These are phyloP conservation scores for Lachancea waltii DNA, from an alignment of 805 yeast species.

Conservation along the genomic window DNA sequence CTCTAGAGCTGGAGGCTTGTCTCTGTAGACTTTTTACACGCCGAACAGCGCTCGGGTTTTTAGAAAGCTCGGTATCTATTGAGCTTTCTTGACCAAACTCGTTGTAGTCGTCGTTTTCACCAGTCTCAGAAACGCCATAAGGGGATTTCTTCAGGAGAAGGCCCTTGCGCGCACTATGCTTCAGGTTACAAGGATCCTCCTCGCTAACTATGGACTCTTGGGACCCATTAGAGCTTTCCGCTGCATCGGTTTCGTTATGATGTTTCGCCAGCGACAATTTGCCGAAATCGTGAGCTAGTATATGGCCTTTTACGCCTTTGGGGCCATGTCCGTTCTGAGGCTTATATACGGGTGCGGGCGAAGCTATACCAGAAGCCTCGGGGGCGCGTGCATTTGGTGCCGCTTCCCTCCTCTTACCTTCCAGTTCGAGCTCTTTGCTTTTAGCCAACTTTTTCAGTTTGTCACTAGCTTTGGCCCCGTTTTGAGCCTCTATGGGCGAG, in stretches of 20 bases:
- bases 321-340: constrained; percentile 15
- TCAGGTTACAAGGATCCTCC: too few species aligned
- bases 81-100: constrained; percentile 3
- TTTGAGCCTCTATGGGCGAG: constrained; percentile 1
- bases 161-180: too few species aligned
- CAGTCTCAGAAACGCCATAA: background rate
- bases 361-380: constrained; percentile 1
- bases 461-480: constrained; percentile 5
- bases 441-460: constrained; percentile 11
- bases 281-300: constrained; percentile 15
- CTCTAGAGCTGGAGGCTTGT: background rate
- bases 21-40: constrained; percentile 10
- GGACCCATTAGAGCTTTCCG: constrained; percentile 8
- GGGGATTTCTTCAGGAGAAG: background rate
- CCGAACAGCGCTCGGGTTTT: constrained; percentile 5
- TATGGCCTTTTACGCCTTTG: constrained; percentile 8
- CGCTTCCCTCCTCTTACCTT: constrained; percentile 13
- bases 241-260: background rate
- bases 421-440: constrained; percentile 22
- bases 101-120: background rate
- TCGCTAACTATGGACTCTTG: constrained; percentile 21
- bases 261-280: constrained; percentile 18
- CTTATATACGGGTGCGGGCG: constrained; percentile 4
- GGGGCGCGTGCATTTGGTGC: constrained; percentile 6
- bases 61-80: constrained; percentile 10